phyloP scores from a whole-genome alignment of 768 basidiomycete species.

The Russula foetens region DNA sequence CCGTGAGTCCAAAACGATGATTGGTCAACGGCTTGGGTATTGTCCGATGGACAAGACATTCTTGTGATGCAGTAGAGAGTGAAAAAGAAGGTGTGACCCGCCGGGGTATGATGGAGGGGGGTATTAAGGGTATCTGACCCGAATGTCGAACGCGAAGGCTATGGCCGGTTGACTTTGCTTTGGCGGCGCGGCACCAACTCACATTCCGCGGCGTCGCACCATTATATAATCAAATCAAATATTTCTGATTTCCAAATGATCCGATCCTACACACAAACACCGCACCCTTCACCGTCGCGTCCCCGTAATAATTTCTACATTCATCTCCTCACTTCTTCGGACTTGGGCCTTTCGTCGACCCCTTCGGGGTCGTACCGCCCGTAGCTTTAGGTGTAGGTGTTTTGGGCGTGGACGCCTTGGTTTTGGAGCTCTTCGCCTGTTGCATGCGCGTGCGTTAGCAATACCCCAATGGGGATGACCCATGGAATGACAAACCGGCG shows the following conservation, averaged over 20 bases:
- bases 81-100: not conserved
- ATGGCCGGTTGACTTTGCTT: no score
- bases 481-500: not conserved
- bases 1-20: slow-evolving; percentile 51
- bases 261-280: not conserved
- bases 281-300: not conserved
- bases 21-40: slow-evolving; percentile 46
- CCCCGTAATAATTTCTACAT: not conserved
- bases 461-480: not conserved
- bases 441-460: not conserved
- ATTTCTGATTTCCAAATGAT: no score
- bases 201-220: no score
- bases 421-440: not conserved
- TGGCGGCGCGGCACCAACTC: no score
- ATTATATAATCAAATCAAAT: no score
- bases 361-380: not conserved
- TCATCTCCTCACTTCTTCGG: not conserved
- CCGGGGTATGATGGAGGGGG: not conserved
- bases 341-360: not conserved
- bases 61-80: not conserved
- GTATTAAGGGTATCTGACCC: not conserved
- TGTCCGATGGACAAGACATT: slow-evolving; percentile 42
- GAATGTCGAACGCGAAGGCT: no score
- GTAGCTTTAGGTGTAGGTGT: not conserved
- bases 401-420: not conserved